phyloP scores from a whole-genome alignment of 345 rosid species.

The Aquilaria sinensis region DNA sequence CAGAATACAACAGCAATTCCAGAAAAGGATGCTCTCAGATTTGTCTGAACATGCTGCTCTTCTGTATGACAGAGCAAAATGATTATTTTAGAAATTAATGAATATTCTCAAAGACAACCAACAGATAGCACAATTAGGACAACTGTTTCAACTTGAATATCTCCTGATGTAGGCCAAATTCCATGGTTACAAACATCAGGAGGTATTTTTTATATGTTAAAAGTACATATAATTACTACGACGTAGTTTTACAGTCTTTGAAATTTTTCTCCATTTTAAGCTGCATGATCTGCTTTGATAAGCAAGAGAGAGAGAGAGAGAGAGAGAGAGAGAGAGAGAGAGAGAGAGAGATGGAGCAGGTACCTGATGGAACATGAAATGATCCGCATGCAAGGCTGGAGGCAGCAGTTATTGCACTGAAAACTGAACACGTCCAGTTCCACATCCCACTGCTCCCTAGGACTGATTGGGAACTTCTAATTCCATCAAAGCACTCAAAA shows the following conservation, averaged over 20 bases:
- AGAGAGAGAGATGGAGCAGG: constrained; percentile 18
- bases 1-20: constrained; percentile 60
- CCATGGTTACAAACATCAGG: neutral
- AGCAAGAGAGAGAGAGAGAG: constrained; percentile 13
- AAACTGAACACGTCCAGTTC: constrained; percentile 95
- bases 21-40: constrained; percentile 48
- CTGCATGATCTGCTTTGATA: neutral
- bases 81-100: neutral
- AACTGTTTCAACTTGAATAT: neutral
- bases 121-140: constrained; percentile 12
- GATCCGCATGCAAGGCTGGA: constrained; percentile 99
- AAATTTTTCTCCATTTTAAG: too few relatives aligned
- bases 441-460: constrained; percentile 91
- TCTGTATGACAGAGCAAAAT: constrained; percentile 38
- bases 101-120: neutral
- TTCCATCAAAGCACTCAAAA: constrained; percentile 91
- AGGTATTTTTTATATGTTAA: neutral
- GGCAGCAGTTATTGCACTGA: constrained; percentile 93
- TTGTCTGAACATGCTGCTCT: constrained; percentile 76
- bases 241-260: too few relatives aligned
- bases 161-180: constrained; percentile 1
- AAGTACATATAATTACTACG: neutral
- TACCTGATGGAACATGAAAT: constrained; percentile 77
- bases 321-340: neutral
- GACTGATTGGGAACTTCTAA: constrained; percentile 83